Base-by-base conservation (phyloP, 1,139 yeast species). In the Geotrichum bryndzae region DNA sequence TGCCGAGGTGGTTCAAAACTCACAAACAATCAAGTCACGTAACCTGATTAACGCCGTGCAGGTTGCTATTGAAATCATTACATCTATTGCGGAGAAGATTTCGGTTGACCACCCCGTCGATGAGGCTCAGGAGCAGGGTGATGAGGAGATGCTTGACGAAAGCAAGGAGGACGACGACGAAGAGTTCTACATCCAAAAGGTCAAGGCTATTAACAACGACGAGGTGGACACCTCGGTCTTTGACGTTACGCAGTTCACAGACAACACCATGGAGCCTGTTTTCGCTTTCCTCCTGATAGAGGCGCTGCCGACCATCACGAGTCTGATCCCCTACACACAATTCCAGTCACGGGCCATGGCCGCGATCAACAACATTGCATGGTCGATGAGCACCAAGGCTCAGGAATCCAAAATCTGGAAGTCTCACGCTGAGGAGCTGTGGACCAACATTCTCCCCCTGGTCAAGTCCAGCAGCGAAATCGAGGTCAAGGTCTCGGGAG, bases 41-140 rank as follows among this genome's bases (percentile, higher is more conserved):
- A 75, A 82, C 53, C 80, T 83, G 57, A 74, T 87, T 56, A 86
- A 71, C 58, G 80, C 88, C 3, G 77, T 88, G 41, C 96, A 90
- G 68, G 80, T 86, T 0, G 79, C 88, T 0, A 76, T 91, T 51
- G 97, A 92, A 70, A 74, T 92, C 48, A 78, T 89, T 45, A 85
- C 97, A 0, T 86, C 94, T 0, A 77, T 86, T 7, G 82, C 89
- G 68, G 97, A 92, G 68, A 75, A 78, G 18, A 71, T 86, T 59
- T 78, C 75, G 65, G 66, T 66, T 54, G 78, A 76, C 31, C 72
- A 72, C 58, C 66, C 53, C 64, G 54, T 58, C 2, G 61, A 35
- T 11, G 56, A 38, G n/a, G 56, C 33, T 11, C 64, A 59, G 11
- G 63, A 58, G 52, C 65, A 64, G 8, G 67, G 67, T 27, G 64